Conservation (phyloP, 2,329 filamentous ascomycete genomes). For the Neopestalotiopsis sp. region DNA sequence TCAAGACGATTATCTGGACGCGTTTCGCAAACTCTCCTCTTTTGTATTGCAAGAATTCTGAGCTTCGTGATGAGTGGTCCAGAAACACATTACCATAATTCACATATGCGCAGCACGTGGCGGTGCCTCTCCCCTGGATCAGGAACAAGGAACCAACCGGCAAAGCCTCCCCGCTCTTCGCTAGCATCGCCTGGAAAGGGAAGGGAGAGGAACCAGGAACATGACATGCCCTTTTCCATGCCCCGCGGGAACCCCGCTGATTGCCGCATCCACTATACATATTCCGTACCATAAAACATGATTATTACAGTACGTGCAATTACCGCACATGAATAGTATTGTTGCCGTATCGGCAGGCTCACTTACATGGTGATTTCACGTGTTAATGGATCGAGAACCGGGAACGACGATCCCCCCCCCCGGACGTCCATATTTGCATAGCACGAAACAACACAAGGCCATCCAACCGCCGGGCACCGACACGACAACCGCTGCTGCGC, state of each 20-base stretch:
- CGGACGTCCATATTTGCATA: background rate
- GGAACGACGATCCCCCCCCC: background rate
- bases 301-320: background rate
- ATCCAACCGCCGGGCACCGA: background rate
- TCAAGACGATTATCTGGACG: too few relatives aligned
- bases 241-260: slow-evolving; percentile 10
- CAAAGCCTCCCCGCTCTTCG: slow-evolving; percentile 4
- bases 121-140: background rate
- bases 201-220: slow-evolving; percentile 5
- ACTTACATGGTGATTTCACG: background rate
- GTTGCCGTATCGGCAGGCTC: background rate
- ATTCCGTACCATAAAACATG: background rate
- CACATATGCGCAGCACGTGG: slow-evolving; percentile 2
- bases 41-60: background rate
- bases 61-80: background rate
- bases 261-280: background rate
- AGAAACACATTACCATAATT: background rate
- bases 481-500: background rate
- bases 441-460: background rate
- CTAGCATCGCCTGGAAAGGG: background rate
- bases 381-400: background rate
- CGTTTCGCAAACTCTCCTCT: background rate
- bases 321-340: background rate
- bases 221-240: background rate
- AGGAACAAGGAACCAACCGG: background rate